These are phyloP conservation scores for Vanderwaltozyma verrucispora DNA, from an alignment of 805 yeast genomes.

Conservation along the genomic window DNA sequence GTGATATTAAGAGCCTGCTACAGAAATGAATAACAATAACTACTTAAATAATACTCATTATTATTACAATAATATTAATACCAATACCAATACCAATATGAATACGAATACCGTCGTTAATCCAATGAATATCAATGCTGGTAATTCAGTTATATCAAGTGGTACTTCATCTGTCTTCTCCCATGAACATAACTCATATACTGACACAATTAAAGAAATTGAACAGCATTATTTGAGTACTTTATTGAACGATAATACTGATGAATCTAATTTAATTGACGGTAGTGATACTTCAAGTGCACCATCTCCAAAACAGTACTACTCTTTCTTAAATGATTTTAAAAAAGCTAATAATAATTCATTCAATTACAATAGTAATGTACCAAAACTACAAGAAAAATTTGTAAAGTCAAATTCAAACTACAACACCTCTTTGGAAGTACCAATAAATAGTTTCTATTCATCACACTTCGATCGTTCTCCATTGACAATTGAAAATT, in stretches of 20 bases:
- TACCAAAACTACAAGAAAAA: no score
- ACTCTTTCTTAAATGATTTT: background rate
- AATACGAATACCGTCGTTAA: no score
- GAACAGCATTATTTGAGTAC: constrained; percentile 26
- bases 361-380: no score
- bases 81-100: no score
- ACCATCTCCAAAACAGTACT: background rate
- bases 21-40: no score
- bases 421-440: constrained; percentile 15
- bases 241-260: constrained; percentile 16
- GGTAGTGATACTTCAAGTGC: background rate
- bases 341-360: no score
- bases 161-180: constrained; percentile 19
- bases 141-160: background rate
- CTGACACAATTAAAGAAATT: constrained; percentile 19
- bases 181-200: constrained; percentile 14
- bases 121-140: no score
- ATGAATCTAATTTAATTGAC: background rate
- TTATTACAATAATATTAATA: no score
- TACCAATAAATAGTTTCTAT: constrained; percentile 17
- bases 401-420: no score
- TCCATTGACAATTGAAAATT: constrained; percentile 25
- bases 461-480: constrained; percentile 11
- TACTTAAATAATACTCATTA: no score
- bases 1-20: no score